These are phyloP conservation scores for Zymoseptoria crescenta DNA, from an alignment of 2,329 filamentous ascomycete species.

Conservation along the genomic window DNA sequence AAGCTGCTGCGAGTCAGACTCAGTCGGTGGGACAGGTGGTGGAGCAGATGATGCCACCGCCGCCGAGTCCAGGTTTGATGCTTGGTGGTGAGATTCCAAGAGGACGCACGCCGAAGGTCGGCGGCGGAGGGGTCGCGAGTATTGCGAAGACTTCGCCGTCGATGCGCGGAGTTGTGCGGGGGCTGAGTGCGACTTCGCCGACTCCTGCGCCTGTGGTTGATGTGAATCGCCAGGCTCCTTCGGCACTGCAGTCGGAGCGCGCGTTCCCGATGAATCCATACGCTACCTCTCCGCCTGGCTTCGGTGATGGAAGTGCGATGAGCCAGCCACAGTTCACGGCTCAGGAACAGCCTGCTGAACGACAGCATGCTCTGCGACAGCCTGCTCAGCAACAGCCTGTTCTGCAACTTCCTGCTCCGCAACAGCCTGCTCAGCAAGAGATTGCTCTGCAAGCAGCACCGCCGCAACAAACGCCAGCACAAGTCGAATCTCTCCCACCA, in stretches of 20 bases:
- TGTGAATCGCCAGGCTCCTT: background rate
- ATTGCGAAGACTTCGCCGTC: background rate
- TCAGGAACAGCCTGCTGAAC: background rate
- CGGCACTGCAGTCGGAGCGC: background rate
- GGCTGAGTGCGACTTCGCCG: background rate
- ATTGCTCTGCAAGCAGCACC: background rate
- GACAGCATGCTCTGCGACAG: background rate
- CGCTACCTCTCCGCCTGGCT: background rate
- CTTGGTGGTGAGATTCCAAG: background rate
- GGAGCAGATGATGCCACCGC: background rate
- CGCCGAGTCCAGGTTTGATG: background rate
- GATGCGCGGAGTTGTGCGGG: background rate
- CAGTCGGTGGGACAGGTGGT: background rate
- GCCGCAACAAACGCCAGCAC: background rate
- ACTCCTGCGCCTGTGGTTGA: background rate
- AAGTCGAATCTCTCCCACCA: background rate
- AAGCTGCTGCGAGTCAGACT: background rate
- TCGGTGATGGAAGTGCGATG: background rate
- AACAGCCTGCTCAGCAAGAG: background rate
- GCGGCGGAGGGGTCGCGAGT: background rate
- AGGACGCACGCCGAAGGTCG: background rate
- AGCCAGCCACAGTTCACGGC: background rate
- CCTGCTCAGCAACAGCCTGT: background rate
- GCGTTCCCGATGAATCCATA: background rate
- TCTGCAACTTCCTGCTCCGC: background rate